Conservation (phyloP, 2,329 filamentous ascomycete genomes). For the Colletotrichum gloeosporioides region DNA sequence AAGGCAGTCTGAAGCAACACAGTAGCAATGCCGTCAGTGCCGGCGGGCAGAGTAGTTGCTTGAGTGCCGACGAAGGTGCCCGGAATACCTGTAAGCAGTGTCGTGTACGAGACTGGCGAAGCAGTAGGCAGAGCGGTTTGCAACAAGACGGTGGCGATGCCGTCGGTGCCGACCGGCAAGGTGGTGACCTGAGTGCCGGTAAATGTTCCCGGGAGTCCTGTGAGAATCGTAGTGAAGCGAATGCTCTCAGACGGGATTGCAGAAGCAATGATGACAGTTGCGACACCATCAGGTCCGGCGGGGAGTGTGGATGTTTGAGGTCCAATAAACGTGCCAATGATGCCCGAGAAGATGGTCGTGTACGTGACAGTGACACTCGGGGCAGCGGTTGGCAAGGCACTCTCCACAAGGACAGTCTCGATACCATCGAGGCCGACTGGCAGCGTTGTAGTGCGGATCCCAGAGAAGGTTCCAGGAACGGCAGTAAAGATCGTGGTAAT, state of each 20-base stretch:
- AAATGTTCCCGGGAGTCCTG: background rate
- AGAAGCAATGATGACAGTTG: background rate
- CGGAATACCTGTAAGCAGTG: background rate
- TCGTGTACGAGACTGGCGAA: background rate
- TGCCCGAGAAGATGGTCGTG: background rate
- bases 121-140: background rate
- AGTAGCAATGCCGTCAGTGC: background rate
- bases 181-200: background rate
- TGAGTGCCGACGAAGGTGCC: background rate
- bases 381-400: background rate
- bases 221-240: background rate
- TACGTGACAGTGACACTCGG: background rate
- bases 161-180: background rate
- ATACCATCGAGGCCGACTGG: background rate
- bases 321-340: background rate
- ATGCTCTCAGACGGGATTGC: background rate
- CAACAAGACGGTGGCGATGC: background rate
- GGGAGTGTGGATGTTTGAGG: background rate
- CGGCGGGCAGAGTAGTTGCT: background rate
- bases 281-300: background rate
- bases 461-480: background rate
- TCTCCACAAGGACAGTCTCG: background rate
- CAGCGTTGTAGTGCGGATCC: background rate
- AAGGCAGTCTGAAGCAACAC: background rate
- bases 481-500: background rate